A percentile compares a stretch with the other conserved stretches of the same genome.
phyloP scores from a whole-genome alignment of 805 yeast species.

The Candida sakaeoensis region DNA sequence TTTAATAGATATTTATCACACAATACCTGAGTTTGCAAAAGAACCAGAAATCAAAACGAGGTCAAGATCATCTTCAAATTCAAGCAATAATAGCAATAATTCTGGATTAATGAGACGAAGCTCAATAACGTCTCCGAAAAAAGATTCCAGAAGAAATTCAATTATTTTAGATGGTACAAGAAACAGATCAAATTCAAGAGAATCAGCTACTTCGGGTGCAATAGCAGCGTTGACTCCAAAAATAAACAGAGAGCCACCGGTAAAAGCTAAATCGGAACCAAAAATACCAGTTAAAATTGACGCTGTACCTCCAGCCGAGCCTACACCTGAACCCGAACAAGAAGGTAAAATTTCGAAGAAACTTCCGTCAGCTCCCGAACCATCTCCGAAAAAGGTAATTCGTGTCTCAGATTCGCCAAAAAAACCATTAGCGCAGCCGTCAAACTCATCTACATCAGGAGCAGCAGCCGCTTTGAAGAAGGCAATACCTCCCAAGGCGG shows the following conservation, averaged over 20 bases:
- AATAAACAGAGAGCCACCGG: slow-evolving; percentile 6
- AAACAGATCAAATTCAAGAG: slow-evolving; percentile 37
- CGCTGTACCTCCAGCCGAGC: background rate
- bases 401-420: background rate
- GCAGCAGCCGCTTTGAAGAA: slow-evolving; percentile 12
- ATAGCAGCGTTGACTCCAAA: slow-evolving; percentile 26
- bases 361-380: background rate
- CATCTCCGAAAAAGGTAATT: background rate
- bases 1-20: slow-evolving; percentile 14
- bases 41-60: slow-evolving; percentile 6
- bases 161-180: slow-evolving; percentile 24
- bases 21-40: slow-evolving; percentile 6
- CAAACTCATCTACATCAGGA: slow-evolving; percentile 5
- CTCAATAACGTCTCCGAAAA: slow-evolving; percentile 17
- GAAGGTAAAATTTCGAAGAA: background rate
- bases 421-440: background rate
- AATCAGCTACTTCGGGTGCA: slow-evolving; percentile 28
- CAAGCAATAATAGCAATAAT: slow-evolving; percentile 13
- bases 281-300: background rate
- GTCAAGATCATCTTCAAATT: slow-evolving; percentile 22
- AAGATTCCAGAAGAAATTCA: slow-evolving; percentile 24
- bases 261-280: background rate
- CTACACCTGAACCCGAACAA: background rate
- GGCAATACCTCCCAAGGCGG: slow-evolving; percentile 9
- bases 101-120: slow-evolving; percentile 14